Evolutionary conservation across 225 moss, liverwort and hornwort genomes (phyloP).

Genomic region (Lunularia cruciata): DNA sequence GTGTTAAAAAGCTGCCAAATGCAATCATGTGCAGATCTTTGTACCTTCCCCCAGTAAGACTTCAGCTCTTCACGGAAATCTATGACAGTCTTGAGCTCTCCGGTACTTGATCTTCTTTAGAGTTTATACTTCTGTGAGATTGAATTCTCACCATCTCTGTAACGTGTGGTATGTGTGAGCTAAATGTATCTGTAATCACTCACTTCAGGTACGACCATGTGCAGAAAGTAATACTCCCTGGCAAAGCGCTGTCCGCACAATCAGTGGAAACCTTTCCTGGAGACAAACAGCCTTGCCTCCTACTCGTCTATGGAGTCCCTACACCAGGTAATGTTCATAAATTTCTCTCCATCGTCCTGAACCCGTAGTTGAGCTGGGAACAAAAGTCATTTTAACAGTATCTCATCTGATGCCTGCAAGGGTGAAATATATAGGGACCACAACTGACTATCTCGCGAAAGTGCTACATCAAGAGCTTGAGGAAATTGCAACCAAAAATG

Average conservation of each 20-base stretch:
- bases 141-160: too few relatives aligned
- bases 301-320: constrained; percentile 39
- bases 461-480: constrained; percentile 34
- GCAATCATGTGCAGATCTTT: too few relatives aligned
- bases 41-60: too few relatives aligned
- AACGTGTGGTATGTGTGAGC: too few relatives aligned
- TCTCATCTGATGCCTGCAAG: neutral
- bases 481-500: constrained; percentile 24
- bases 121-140: too few relatives aligned
- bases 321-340: constrained; percentile 21
- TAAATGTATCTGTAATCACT: too few relatives aligned
- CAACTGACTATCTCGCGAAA: constrained; percentile 33
- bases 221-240: constrained; percentile 37
- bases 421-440: constrained; percentile 16
- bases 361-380: neutral
- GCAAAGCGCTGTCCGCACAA: constrained; percentile 44
- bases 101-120: too few relatives aligned
- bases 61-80: too few relatives aligned
- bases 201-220: too few relatives aligned
- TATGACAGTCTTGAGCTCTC: too few relatives aligned
- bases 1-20: too few relatives aligned
- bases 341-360: neutral
- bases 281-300: constrained; percentile 38
- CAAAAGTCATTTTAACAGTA: neutral
- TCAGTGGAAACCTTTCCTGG: constrained; percentile 44